Base-by-base conservation (phyloP, 495 filamentous ascomycete genomes). In the Trichodelitschia bisporula region DNA sequence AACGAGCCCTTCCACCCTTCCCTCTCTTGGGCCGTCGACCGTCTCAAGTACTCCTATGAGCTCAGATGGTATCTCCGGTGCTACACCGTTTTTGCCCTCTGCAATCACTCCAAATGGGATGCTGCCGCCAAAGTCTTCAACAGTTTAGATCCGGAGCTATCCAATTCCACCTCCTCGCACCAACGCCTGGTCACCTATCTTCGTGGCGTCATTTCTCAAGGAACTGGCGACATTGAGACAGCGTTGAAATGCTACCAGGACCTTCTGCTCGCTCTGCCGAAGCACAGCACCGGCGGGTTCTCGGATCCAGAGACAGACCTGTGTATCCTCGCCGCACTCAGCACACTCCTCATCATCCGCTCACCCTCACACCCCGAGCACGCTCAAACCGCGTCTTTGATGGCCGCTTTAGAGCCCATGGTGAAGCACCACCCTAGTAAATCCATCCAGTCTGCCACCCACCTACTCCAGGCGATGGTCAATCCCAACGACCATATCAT, bases 311-410 rank as follows among this genome's bases (percentile, higher is more conserved):
- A 69, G n/a, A 59, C 64, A 2, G 77, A 92, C 37, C 54, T 89
- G 13, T 56, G 69, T 5, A 63, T 90, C 29, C 62, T 95, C 8
- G 74, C 79, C 3, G 55, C 68, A 3, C 62, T 99, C 35, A 95
- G 90, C 49, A 61, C 62, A 15, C 51, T 91, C 16, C 71, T 82
- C 46, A 86, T 95, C 33, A 55, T 91, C 38, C 76, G 80, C 27
- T 54, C 69, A 21, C 62, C 63, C 4, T 36, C 47, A 0, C 62
- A 71, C 16, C 53, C 54, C 29, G 34, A 66, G 30, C 53, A 66
- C 23, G 39, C 42, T 21, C 43, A 53, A 3, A 46, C 63, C 8
- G 41, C 52, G 3, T 46, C 54, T 4, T 45, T 84, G 2, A 48
- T 90, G n/a, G 50, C 64, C 1, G 54, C 59, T 3, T 56, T 89